Percentiles rank a stretch among this genome's conserved stretches.
Conservation (phyloP, 2,329 filamentous ascomycete species). For the Arthrobotrys entomopaga region DNA sequence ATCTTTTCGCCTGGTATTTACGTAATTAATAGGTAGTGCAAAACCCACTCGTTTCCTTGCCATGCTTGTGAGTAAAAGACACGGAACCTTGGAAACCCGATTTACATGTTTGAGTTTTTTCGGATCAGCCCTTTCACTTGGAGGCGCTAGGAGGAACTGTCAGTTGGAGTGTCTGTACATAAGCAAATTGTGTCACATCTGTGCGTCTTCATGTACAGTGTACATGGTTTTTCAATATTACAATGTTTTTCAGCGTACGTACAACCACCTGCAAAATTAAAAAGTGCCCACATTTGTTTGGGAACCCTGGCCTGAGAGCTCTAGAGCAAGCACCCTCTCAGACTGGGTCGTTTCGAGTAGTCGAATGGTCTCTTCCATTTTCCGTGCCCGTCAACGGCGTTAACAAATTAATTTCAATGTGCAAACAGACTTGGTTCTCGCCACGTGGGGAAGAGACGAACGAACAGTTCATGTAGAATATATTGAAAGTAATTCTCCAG, state of each 20-base stretch:
- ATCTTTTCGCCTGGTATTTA: background rate
- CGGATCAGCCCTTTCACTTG: constrained; percentile 3
- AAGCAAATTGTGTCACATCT: no score
- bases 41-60: background rate
- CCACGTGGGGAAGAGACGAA: constrained; percentile 7
- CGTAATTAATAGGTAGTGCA: background rate
- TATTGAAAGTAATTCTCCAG: background rate
- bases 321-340: no score
- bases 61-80: background rate
- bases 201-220: no score
- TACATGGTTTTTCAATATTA: no score
- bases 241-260: no score
- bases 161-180: no score
- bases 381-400: background rate
- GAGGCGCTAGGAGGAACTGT: background rate
- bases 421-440: background rate
- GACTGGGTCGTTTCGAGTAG: no score
- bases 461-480: background rate
- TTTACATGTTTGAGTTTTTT: constrained; percentile 3
- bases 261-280: no score
- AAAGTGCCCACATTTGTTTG: no score
- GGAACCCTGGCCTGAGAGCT: no score
- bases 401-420: no score
- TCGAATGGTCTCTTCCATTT: no score
- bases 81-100: constrained; percentile 3